phyloP scores from a whole-genome alignment of 805 yeast genomes.

The Komagataella pseudopastoris region DNA sequence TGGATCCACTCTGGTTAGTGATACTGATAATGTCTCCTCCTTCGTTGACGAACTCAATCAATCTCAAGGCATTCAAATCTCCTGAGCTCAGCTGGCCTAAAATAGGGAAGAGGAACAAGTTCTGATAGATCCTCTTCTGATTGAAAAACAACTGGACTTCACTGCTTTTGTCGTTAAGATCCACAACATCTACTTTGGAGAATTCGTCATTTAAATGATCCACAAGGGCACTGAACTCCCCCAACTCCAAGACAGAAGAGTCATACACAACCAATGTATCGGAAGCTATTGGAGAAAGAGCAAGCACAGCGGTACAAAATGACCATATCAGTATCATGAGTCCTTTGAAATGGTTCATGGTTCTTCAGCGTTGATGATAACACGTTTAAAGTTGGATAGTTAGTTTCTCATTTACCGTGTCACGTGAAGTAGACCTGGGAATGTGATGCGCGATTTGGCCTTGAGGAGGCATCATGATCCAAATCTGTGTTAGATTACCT shows the following conservation, averaged over 20 bases:
- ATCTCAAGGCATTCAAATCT: slow-evolving; percentile 26
- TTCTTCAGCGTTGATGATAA: neutral
- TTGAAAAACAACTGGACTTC: slow-evolving; percentile 19
- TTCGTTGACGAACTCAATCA: slow-evolving; percentile 45
- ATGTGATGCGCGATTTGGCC: neutral
- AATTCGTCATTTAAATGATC: slow-evolving; percentile 6
- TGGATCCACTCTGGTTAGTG: slow-evolving; percentile 34
- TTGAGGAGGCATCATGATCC: neutral
- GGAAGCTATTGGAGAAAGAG: neutral
- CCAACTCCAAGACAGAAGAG: slow-evolving; percentile 1
- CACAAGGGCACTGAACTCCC: slow-evolving; percentile 12
- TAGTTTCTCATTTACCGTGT: neutral
- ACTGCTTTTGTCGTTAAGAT: slow-evolving; percentile 12
- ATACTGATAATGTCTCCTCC: slow-evolving; percentile 72
- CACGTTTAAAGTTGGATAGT: slow-evolving; percentile 1
- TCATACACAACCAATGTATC: slow-evolving; percentile 4
- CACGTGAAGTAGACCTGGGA: neutral
- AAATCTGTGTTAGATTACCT: neutral
- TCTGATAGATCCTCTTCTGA: slow-evolving; percentile 35
- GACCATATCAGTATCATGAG: neutral
- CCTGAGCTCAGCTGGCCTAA: slow-evolving; percentile 27
- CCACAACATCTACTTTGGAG: slow-evolving; percentile 6
- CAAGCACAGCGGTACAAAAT: neutral
- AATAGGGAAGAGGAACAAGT: slow-evolving; percentile 46
- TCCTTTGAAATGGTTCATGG: neutral